These are phyloP conservation scores for Staphylotrichum tortipilum DNA, from an alignment of 495 filamentous ascomycete species.

Conservation along the genomic window DNA sequence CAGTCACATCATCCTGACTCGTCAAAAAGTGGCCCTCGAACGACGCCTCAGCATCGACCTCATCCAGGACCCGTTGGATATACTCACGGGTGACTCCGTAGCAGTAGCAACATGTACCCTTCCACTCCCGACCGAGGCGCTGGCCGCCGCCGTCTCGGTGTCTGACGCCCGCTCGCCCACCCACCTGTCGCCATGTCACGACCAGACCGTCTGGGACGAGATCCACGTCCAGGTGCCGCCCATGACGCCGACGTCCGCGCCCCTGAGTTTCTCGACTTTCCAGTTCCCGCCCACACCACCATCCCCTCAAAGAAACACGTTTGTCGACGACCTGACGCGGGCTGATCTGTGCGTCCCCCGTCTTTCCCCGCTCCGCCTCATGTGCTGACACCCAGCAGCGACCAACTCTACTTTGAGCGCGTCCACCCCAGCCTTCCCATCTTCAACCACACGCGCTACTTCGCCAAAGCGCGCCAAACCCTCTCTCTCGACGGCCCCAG, in stretches of 20 bases:
- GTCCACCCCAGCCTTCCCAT: conserved; percentile 48
- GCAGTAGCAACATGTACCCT: not conserved
- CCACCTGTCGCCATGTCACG: conserved; percentile 13
- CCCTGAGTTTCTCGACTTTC: conserved; percentile 18
- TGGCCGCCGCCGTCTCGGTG: not conserved
- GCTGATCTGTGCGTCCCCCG: conserved; percentile 32
- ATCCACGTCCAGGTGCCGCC: conserved; percentile 15
- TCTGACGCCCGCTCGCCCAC: conserved; percentile 8
- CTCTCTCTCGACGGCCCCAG: conserved; percentile 16
- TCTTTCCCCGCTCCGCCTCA: not conserved
- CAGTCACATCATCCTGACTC: conserved; percentile 8
- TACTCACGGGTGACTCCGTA: conserved; percentile 7
- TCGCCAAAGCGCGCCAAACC: conserved; percentile 14
- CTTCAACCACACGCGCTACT: conserved; percentile 36
- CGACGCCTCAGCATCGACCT: conserved; percentile 32
- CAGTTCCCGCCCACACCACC: conserved; percentile 26
- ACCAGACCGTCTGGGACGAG: conserved; percentile 17
- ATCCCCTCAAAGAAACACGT: conserved; percentile 12
- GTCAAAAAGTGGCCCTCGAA: conserved; percentile 18
- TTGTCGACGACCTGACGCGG: conserved; percentile 33
- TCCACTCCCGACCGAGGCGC: conserved; percentile 12
- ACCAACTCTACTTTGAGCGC: conserved; percentile 52
- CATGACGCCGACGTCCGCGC: conserved; percentile 14
- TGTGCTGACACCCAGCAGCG: conserved; percentile 18
- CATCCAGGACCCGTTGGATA: conserved; percentile 7